These are phyloP conservation scores for Actinomortierella wolfii DNA, from an alignment of 371 early-diverging fungal species.

Conservation along the genomic window DNA sequence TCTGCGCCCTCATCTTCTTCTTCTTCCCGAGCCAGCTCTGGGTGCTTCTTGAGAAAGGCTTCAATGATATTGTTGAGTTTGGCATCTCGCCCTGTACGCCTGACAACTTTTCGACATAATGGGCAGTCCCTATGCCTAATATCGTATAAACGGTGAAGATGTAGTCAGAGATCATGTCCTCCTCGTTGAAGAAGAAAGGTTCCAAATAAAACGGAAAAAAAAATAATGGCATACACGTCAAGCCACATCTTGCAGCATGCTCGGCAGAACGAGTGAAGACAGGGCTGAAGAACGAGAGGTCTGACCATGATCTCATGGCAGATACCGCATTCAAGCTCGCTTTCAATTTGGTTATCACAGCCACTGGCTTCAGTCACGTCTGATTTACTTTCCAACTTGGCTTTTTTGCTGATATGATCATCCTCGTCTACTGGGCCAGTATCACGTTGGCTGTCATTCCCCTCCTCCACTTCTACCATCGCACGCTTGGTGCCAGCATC, in stretches of 20 bases:
- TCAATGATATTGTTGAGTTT: slow-evolving; percentile 35
- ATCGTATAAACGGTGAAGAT: not conserved
- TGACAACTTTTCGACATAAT: slow-evolving; percentile 22
- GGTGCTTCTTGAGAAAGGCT: slow-evolving; percentile 23
- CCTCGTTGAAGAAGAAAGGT: not conserved
- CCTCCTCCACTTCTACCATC: not conserved
- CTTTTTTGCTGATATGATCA: not conserved
- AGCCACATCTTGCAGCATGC: slow-evolving; percentile 38
- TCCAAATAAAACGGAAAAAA: not conserved
- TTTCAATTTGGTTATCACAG: slow-evolving; percentile 28
- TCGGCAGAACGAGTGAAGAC: slow-evolving; percentile 39
- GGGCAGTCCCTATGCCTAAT: slow-evolving; percentile 19
- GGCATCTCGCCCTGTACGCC: slow-evolving; percentile 28
- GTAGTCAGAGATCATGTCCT: not conserved
- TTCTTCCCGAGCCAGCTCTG: slow-evolving; percentile 37
- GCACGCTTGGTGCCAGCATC: slow-evolving; percentile 3
- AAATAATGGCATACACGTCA: slow-evolving; percentile 9
- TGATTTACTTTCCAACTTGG: not conserved
- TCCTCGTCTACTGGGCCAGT: not conserved
- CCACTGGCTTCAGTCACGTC: not conserved
- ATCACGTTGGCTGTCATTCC: not conserved
- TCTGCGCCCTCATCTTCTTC: slow-evolving; percentile 20
- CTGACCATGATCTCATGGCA: slow-evolving; percentile 44
- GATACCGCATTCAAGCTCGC: slow-evolving; percentile 41
- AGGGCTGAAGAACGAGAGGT: slow-evolving; percentile 31